Base-by-base conservation (phyloP, 306 rosid genomes). In the Erythrophleum fordii region DNA sequence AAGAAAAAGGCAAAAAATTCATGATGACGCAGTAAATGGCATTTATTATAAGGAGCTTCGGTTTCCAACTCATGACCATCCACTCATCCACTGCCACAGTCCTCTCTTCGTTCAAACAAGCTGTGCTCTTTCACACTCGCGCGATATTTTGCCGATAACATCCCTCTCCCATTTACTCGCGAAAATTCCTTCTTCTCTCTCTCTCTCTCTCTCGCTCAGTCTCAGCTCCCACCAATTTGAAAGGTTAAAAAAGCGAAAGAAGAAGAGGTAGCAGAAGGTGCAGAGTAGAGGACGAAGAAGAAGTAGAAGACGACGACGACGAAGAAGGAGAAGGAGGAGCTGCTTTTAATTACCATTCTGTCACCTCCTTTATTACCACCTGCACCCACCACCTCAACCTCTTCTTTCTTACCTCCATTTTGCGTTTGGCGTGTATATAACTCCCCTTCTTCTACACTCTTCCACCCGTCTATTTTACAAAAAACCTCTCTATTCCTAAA, bases 11-110 rank as follows among this genome's bases (percentile, higher is more conserved):
- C 29, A 82, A 76, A 52, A 20, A 28, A n/a, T n/a, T 20, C 18
- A 83, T 55, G 80, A 83, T 78, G 73, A 72, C 66, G 18, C 72
- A 58, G 81, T 83, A 74, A 79, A 79, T 79, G 64, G 51, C 83
- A 83, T 83, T 83, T 79, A 46, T 13, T 46, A 83, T 74, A 68
- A 74, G 31, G 12, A 44, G 26, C 52, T 65, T 23, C 80, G 34
- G 80, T 52, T 64, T 62, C 58, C 70, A 72, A 78, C 67, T 78
- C 83, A 73, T 72, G 37, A 8, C 58, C 82, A 20, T 77, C 79
- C 42, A 55, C 80, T 78, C 82, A 20, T 77, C 79, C 42, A 55
- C 80, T 78, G 83, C 86, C 86, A 83, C 80, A 67, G 77, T 66
- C 9, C 18, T 10, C 17, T 58, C 28, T 17, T 20, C 52, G 72